Conservation (phyloP, 192 early-diverging fungal genomes). For the Coemansia sp. region DNA sequence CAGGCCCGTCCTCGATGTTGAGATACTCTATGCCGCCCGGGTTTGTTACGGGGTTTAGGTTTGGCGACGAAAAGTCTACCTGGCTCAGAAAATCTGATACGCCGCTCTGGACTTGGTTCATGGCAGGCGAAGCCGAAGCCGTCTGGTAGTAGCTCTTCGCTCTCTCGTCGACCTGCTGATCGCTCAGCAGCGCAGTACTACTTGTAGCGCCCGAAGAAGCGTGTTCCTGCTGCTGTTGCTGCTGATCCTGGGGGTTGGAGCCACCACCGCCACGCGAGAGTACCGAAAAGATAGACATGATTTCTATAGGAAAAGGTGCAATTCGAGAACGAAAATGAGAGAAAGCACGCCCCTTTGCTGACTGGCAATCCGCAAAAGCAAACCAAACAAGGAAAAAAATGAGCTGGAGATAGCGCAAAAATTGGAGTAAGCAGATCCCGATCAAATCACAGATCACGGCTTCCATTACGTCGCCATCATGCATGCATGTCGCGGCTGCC, state of each 20-base stretch:
- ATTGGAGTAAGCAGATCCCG: background rate
- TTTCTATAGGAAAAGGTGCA: background rate
- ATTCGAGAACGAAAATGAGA: background rate
- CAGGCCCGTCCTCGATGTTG: constrained; percentile 50
- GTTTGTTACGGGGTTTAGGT: constrained; percentile 35
- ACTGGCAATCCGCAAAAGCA: background rate
- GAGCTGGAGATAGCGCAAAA: background rate
- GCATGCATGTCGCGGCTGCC: background rate
- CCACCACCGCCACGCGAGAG: constrained; percentile 36
- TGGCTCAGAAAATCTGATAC: constrained; percentile 52
- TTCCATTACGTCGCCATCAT: background rate
- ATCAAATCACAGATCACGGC: background rate
- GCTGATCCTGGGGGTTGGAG: constrained; percentile 18
- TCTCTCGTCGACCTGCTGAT: constrained; percentile 9
- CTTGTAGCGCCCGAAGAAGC: background rate
- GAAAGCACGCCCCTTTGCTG: background rate
- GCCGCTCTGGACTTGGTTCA: constrained; percentile 44
- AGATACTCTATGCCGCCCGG: constrained; percentile 54
- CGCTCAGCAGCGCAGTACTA: constrained; percentile 21
- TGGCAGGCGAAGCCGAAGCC: constrained; percentile 1
- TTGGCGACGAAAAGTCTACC: constrained; percentile 46
- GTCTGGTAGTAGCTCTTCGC: constrained; percentile 31
- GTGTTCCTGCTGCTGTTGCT: constrained; percentile 36
- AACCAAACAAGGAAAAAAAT: background rate
- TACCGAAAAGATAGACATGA: constrained; percentile 54